Conservation (phyloP, 352 stramenopile genomes). For the Pythium aquatile region DNA sequence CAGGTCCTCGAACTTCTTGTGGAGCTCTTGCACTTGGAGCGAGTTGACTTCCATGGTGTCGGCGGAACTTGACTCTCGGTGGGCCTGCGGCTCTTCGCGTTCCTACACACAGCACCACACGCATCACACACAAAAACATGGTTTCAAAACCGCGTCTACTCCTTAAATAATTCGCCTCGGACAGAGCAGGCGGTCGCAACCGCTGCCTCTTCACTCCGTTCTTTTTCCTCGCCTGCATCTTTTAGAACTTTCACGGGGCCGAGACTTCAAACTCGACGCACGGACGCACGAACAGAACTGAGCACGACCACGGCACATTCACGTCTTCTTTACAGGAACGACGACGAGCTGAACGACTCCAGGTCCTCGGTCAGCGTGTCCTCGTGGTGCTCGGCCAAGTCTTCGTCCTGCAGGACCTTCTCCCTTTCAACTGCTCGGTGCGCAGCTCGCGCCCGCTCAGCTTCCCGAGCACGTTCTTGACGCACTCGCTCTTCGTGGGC, state of each 20-base stretch:
- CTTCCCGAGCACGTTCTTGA: conserved; percentile 49
- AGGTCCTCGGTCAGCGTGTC: conserved; percentile 75
- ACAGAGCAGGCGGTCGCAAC: background rate
- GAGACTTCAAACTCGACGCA: conserved; percentile 15
- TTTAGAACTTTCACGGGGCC: conserved; percentile 16
- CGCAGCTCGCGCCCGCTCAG: conserved; percentile 50
- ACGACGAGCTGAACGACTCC: conserved; percentile 85
- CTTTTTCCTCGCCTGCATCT: conserved; percentile 8
- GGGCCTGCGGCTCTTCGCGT: conserved; percentile 4
- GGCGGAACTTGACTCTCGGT: background rate
- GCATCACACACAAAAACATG: conserved; percentile 5
- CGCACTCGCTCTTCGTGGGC: conserved; percentile 60
- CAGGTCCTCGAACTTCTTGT: conserved; percentile 71
- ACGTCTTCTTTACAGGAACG: conserved; percentile 61
- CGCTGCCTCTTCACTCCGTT: background rate
- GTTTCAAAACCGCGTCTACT: conserved; percentile 36
- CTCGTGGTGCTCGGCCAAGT: conserved; percentile 63
- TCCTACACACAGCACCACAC: background rate
- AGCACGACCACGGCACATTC: conserved; percentile 8
- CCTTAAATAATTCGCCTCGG: conserved; percentile 28
- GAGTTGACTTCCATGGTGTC: conserved; percentile 37
- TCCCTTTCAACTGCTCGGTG: conserved; percentile 62
- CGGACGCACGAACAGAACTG: conserved; percentile 9
- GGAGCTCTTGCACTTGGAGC: conserved; percentile 57
- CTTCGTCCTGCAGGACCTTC: conserved; percentile 64